phyloP scores from a whole-genome alignment of 1,284 basidiomycete genomes.

The Puccinia triticina region DNA sequence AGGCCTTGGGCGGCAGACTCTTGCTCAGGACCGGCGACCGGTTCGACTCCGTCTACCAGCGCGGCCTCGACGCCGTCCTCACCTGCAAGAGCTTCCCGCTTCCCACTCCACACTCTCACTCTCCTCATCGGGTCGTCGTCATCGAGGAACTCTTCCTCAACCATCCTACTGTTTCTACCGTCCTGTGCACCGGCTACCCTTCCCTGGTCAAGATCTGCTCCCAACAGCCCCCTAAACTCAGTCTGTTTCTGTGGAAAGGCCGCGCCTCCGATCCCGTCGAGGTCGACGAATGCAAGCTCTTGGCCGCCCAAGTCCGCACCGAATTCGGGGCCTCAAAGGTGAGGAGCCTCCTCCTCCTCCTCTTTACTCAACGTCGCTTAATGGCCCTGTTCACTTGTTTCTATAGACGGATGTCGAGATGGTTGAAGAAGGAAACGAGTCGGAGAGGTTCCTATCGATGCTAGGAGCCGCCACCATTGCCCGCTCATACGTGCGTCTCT shows the following conservation, averaged over 20 bases:
- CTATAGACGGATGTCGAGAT: not conserved
- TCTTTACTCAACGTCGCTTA: not conserved
- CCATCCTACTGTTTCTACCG: not conserved
- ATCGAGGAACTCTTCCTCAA: constrained; percentile 26
- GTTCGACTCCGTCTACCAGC: constrained; percentile 29
- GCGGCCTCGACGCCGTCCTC: constrained; percentile 1
- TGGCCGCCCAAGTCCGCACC: constrained; percentile 23
- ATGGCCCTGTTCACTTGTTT: not conserved
- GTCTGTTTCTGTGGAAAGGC: constrained; percentile 39
- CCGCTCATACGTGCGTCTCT: constrained; percentile 31
- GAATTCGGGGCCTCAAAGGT: constrained; percentile 13
- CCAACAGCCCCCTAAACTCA: not conserved
- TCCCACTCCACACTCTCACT: not conserved
- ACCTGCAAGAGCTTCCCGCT: constrained; percentile 11
- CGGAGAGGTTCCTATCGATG: constrained; percentile 17
- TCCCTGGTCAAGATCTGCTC: constrained; percentile 13
- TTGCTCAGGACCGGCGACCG: constrained; percentile 34
- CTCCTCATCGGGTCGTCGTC: not conserved
- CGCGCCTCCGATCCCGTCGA: constrained; percentile 13
- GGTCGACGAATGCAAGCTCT: constrained; percentile 13
- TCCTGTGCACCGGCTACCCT: constrained; percentile 33
- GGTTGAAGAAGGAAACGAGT: constrained; percentile 26
- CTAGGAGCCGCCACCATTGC: constrained; percentile 8
- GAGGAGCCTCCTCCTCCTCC: not conserved
- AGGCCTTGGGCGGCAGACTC: constrained; percentile 34